Percentiles rank a stretch among this genome's conserved stretches.
Evolutionary conservation across 176 grass and related monocot species (phyloP).

Genomic region (Musa acuminata): DNA sequence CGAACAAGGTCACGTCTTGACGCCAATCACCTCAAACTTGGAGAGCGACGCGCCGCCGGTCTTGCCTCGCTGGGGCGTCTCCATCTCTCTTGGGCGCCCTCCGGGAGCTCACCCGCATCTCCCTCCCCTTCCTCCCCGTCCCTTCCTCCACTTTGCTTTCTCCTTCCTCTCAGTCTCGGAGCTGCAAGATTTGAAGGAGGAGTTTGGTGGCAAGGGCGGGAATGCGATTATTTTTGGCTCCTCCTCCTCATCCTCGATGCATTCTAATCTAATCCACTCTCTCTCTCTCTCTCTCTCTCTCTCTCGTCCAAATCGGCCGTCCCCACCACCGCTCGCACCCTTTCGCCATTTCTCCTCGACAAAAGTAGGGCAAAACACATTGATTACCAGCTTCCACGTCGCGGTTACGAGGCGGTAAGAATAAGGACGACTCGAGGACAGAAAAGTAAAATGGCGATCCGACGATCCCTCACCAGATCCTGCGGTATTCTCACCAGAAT

Average conservation of each 20-base stretch:
- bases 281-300: not conserved
- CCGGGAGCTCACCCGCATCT: slow-evolving; percentile 14
- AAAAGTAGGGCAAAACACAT: not conserved
- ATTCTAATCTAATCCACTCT: not conserved
- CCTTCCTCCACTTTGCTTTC: slow-evolving; percentile 2
- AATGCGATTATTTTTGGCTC: slow-evolving; percentile 19
- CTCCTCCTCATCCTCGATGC: not conserved
- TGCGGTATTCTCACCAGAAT: too few species aligned
- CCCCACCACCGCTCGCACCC: not conserved
- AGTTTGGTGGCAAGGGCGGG: slow-evolving; percentile 23
- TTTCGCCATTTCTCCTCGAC: not conserved
- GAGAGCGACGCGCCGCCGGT: slow-evolving; percentile 19
- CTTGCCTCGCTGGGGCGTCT: slow-evolving; percentile 54
- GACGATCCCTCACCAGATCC: not conserved
- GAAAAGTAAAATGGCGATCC: too few species aligned
- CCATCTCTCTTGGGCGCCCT: slow-evolving; percentile 34
- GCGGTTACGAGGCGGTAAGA: not conserved
- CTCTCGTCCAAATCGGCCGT: not conserved
- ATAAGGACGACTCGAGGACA: not conserved
- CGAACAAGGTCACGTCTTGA: not conserved
- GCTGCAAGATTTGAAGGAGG: slow-evolving; percentile 31
- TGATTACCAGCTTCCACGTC: slow-evolving; percentile 23
- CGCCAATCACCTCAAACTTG: slow-evolving; percentile 29
- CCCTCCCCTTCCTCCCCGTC: not conserved
- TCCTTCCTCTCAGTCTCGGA: not conserved